Base-by-base conservation (phyloP, 1,139 yeast genomes). In the Candida sanyaensis region DNA sequence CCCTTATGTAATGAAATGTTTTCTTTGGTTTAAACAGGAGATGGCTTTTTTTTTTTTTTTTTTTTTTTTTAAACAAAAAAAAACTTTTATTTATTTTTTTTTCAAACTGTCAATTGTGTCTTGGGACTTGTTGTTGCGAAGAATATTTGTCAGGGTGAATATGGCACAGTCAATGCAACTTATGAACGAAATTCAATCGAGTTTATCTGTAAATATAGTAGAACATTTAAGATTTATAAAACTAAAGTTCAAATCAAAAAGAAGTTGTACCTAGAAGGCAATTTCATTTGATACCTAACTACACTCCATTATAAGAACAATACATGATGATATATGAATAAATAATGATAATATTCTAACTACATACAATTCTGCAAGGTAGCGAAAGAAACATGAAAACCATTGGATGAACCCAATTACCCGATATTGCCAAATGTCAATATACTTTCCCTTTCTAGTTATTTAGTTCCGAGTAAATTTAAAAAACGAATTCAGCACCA, bases 401-500 rank as follows among this genome's bases (percentile, higher is more conserved):
- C 28, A 23, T 13, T 24, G 38, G 12, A 12, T 11, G 9, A 9
- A 6, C 28, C 9, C 28, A 36, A 21, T 24, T 21, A 13, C 13
- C 23, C 9, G 7, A 21, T 26, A 26, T 26, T 26, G 28, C 4
- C 21, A 17, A 17, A 17, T 17, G 21, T 17, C 37, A 33, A 17
- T 21, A 17, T 7, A 26, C n/a, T 11, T n/a, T 24, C 12, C 13
- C 39, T 3, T 36, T 23, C 39, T 29, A 24, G n/a, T 27, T 21
- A 11, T 13, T 24, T 31, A 8, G 26, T 39, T 9, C 24, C 17
- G 4, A 13, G n/a, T 10, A 10, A 10, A 11, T 21, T 34, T 64
- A 73, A 54, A 62, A 74, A 13, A 75, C 70, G 46, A 72, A 55
- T 27, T 73, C 83, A 38, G 96, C 95, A 54, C 96, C 96, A 43